Evolutionary conservation across 169 alveolate species (phyloP), one percentile per base, ranked within the genome.

Genomic region (Eimeria sp.): DNA sequence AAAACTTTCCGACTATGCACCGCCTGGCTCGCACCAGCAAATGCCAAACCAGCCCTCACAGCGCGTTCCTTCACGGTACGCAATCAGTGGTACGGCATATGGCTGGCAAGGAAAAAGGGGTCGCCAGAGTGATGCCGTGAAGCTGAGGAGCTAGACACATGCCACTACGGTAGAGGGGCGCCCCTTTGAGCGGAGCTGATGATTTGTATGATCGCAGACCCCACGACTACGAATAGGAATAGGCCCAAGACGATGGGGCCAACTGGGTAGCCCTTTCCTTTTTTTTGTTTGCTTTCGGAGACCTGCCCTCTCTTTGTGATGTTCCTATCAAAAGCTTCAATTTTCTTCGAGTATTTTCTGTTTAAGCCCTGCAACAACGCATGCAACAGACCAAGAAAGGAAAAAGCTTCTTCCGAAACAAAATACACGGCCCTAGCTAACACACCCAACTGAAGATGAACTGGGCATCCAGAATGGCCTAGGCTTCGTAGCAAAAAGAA

Each of bases 141-240:
- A 43, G 43, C 6, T 25, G 75, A 65, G 22, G 5, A 65, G 0
- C 75, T 20, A 18, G 43, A 7, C 9, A 43, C 45, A 47, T 45
- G 22, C 57, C 7, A 54, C 49, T 57, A 73, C 30, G 58, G 73
- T 34, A 67, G 88, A 34, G 75, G 75, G 14, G 88, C 75, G 13
- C 97, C 97, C 22, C 97, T 78, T 72, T 95, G 97, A 34, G 98
- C 98, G 58, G 97, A 96, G 82, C 97, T 95, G 76, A 98, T 96
- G 89, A 98, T 98, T 93, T 98, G 98, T 51, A 98, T 95, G 27
- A 98, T 93, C 43, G 98, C 99, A 10, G 99, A 98, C 18, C 99
- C 99, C n/a, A 98, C 96, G 61, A 98, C 99, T 45, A 98, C 98
- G 91, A 98, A 98, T 40, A 98, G 96, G 89, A 98, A 98, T 16